Evolutionary conservation across 169 alveolate genomes (phyloP).

Genomic region (Ophryocystis elektroscirrha): DNA sequence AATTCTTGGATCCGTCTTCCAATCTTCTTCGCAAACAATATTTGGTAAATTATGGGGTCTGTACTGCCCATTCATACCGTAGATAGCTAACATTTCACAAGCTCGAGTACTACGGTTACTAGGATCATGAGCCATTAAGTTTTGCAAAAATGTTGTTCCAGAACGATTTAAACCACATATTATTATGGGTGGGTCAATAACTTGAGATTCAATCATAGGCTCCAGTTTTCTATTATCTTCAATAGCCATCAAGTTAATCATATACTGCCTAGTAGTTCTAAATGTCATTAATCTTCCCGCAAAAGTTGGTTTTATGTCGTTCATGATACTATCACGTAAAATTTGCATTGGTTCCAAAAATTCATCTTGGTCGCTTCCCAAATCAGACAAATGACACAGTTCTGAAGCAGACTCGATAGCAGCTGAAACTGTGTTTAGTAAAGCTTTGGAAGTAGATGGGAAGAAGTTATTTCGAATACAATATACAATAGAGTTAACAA

Average conservation of each 20-base stretch:
- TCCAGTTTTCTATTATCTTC: constrained; percentile 2
- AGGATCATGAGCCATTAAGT: constrained; percentile 15
- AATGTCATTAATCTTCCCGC: constrained; percentile 16
- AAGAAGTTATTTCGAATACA: constrained; percentile 3
- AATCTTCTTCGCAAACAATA: constrained; percentile 14
- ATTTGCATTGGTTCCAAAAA: background rate
- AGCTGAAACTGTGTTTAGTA: background rate
- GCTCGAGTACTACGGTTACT: constrained; percentile 12
- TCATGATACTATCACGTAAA: too few relatives aligned
- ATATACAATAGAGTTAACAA: constrained; percentile 23
- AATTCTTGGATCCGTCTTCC: constrained; percentile 21
- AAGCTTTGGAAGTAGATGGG: background rate
- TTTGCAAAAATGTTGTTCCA: constrained; percentile 20
- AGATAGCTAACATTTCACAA: constrained; percentile 20
- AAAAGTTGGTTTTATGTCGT: constrained; percentile 5
- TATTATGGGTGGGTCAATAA: constrained; percentile 8
- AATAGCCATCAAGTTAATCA: constrained; percentile 16
- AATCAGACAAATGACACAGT: background rate
- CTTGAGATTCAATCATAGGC: constrained; percentile 15
- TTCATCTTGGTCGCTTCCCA: background rate
- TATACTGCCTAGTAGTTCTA: constrained; percentile 16
- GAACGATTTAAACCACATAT: constrained; percentile 22
- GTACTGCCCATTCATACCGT: constrained; percentile 15
- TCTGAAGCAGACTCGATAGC: background rate
- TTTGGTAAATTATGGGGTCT: constrained; percentile 16